Conservation (phyloP, 1,139 yeast species). For the Hansenula sp. region DNA sequence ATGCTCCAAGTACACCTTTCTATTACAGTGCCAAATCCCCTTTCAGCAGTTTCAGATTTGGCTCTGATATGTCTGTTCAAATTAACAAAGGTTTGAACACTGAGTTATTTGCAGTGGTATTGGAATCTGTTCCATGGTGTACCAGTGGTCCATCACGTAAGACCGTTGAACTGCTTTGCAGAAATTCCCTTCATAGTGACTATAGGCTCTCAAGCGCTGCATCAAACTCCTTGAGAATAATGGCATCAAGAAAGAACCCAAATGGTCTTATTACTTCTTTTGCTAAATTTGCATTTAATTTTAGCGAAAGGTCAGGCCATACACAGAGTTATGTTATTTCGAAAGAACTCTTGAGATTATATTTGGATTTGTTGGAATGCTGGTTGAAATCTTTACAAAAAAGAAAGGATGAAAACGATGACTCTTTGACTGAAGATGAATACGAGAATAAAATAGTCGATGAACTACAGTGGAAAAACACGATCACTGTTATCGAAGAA, state of each 20-base stretch:
- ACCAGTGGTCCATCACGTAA: conserved; percentile 48
- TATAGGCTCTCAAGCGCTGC: conserved; percentile 60
- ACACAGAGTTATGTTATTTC: conserved; percentile 54
- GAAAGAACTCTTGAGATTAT: conserved; percentile 59
- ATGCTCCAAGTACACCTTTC: conserved; percentile 29
- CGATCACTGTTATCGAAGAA: conserved; percentile 84
- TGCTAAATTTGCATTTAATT: conserved; percentile 77
- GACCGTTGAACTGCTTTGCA: conserved; percentile 67
- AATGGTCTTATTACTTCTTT: conserved; percentile 66
- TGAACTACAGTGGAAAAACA: conserved; percentile 72
- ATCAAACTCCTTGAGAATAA: conserved; percentile 53
- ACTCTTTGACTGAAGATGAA: conserved; percentile 26
- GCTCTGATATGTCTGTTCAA: conserved; percentile 35
- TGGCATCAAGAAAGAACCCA: conserved; percentile 72
- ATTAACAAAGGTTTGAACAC: conserved; percentile 32
- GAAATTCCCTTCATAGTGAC: conserved; percentile 72
- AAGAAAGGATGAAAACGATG: conserved; percentile 27
- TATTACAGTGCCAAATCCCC: conserved; percentile 34
- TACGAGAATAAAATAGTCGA: conserved; percentile 38
- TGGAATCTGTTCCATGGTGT: conserved; percentile 71
- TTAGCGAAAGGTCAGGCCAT: conserved; percentile 60
- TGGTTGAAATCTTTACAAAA: conserved; percentile 69
- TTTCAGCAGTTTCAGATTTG: conserved; percentile 47
- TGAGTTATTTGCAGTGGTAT: conserved; percentile 66
- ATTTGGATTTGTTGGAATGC: conserved; percentile 71